Percentiles rank a stretch among this genome's conserved stretches.
Evolutionary conservation across 176 grass and related monocot genomes (phyloP).

Genomic region (Thinopyrum elongatum): DNA sequence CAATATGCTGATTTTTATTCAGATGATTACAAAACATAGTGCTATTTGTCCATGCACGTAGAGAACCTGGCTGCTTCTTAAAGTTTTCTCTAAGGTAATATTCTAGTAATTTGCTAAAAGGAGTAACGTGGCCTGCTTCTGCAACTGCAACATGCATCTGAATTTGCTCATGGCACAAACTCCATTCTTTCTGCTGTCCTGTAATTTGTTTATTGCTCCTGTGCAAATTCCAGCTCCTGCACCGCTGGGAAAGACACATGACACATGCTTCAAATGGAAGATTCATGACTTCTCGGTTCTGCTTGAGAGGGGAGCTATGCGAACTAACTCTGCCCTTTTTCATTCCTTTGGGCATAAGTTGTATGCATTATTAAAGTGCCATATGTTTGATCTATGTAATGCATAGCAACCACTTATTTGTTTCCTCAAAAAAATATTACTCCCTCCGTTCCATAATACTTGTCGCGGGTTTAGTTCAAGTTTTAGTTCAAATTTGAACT

Average conservation of each 20-base stretch:
- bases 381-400: neutral
- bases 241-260: neutral
- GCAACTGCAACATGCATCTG: neutral
- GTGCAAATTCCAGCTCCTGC: constrained; percentile 5
- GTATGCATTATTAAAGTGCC: neutral
- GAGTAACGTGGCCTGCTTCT: neutral
- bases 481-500: too few species aligned
- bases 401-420: neutral
- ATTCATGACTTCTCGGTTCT: constrained; percentile 29
- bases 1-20: neutral
- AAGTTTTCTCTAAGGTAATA: neutral
- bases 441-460: too few species aligned
- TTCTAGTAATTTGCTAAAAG: neutral
- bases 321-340: neutral
- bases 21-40: neutral
- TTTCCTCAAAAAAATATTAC: too few species aligned
- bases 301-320: neutral
- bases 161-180: neutral
- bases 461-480: too few species aligned
- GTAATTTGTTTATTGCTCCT: neutral
- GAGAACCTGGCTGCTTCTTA: neutral
- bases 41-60: neutral
- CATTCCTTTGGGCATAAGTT: neutral
- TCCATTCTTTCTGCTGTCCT: neutral
- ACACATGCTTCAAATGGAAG: constrained; percentile 21